Percentiles rank a stretch among this genome's conserved stretches.
phyloP scores from a whole-genome alignment of 2,329 filamentous ascomycete genomes.

The Aphanocladium album region DNA sequence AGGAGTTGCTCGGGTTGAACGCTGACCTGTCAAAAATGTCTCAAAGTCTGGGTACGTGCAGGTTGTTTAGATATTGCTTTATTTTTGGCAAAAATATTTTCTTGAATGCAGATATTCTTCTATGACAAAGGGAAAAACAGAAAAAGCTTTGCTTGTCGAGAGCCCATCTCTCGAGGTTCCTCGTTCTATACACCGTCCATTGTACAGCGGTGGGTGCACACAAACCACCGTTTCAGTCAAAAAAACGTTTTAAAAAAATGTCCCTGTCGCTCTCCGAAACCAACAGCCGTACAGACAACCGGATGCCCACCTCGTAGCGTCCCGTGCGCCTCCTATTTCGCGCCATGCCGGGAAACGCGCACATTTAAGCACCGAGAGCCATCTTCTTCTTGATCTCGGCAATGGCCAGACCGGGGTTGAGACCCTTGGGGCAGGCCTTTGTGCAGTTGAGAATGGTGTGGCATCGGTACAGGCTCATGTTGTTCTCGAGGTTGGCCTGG shows the following conservation, averaged over 20 bases:
- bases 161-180: not conserved
- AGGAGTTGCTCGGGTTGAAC: too few species aligned
- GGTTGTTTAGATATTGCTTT: too few species aligned
- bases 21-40: too few species aligned
- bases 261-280: not conserved
- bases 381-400: slow-evolving; percentile 98
- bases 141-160: not conserved
- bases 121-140: slow-evolving; percentile 1
- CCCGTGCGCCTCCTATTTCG: not conserved
- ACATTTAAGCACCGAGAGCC: slow-evolving; percentile 46
- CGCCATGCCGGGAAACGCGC: not conserved
- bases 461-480: slow-evolving; percentile 97
- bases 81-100: not conserved
- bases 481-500: slow-evolving; percentile 91
- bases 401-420: slow-evolving; percentile 93
- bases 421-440: slow-evolving; percentile 92
- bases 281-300: not conserved
- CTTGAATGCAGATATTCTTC: not conserved
- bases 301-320: not conserved
- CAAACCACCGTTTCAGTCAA: not conserved
- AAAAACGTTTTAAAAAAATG: not conserved
- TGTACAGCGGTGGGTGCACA: not conserved
- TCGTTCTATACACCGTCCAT: not conserved
- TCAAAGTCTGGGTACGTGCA: too few species aligned
- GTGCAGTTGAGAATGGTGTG: slow-evolving; percentile 99